Evolutionary conservation across 768 basidiomycete genomes (phyloP), one percentile per base, ranked within the genome.

Genomic region (Termitomyces sp.): DNA sequence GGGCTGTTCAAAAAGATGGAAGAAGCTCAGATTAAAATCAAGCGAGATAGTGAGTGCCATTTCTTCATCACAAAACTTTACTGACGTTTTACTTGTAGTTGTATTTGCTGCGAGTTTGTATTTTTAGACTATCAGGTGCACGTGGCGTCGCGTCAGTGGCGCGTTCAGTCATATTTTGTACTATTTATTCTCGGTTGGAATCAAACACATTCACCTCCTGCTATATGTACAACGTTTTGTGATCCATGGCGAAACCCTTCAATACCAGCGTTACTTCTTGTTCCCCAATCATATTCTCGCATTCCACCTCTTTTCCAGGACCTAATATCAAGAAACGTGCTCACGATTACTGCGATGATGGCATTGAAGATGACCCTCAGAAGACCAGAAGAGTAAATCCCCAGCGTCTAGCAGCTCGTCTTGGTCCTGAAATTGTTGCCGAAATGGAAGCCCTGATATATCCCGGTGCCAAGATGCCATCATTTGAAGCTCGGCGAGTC

Each of bases 1-100:
- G 94, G 92, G 52, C 73, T 99, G 42, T 97, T 98, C 81, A 91
- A 90, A 73, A 98, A 98, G 72, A 97, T 98, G 95, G 96, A 98
- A 67, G 92, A 94, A 65, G 87, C 91, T 0, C 95, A 98, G 68
- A 82, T 85, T 42, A 89, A 89, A 72, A 98, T 99, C 65, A 96
- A 96, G 72, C 78, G 97, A 71, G 97, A 98, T 71, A 96, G 94
- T 95, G 72, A 80, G 94, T 85, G 2, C 12, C 12, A 45, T 57
- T 50, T 49, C 2, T 27, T 30, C 58, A 15, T 20, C 31, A 11
- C n/a, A 20, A 13, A 41, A 30, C 30, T 59, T 63, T 54, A 65
- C 61, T 55, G 58, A 20, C 34, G 13, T 15, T 45, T n/a, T n/a
- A 39, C 24, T 52, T 48, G 22, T 36, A 93, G 91, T 93, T 71